These are phyloP conservation scores for Quercus rubra DNA, from an alignment of 306 rosid genomes.

Conservation along the genomic window DNA sequence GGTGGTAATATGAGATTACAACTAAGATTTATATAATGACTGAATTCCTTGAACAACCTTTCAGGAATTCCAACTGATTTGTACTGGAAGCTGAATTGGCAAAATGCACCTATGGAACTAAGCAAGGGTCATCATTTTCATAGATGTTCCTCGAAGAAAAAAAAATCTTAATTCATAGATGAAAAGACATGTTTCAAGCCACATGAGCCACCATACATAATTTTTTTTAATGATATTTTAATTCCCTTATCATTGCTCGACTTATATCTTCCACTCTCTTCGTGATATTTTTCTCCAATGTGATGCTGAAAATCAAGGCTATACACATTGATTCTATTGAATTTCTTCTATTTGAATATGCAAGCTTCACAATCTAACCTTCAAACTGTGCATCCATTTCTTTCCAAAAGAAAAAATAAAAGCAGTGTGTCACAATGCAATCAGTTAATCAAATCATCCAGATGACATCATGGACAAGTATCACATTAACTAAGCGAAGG, in stretches of 20 bases:
- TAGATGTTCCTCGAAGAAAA: no score
- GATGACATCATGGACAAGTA: conserved; percentile 14
- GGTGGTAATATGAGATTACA: no score
- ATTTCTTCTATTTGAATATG: neutral
- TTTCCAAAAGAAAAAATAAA: neutral
- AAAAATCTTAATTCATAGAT: no score
- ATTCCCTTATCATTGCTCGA: neutral
- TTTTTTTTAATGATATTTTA: neutral
- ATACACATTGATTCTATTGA: neutral
- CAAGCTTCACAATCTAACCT: neutral
- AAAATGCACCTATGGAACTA: no score
- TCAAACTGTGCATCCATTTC: neutral
- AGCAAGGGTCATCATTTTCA: no score
- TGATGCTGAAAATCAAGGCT: neutral
- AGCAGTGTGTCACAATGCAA: neutral
- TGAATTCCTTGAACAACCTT: no score
- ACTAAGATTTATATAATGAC: no score
- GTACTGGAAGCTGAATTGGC: no score
- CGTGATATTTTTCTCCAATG: neutral
- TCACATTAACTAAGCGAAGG: conserved; percentile 41
- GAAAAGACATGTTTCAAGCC: no score
- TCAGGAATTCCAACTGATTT: no score
- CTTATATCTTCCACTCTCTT: neutral
- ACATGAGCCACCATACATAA: no score
- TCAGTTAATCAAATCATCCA: neutral